Percentiles rank a stretch among this genome's conserved stretches.
Conservation (phyloP, 371 early-diverging fungal species). For the Mortierella sp. region DNA sequence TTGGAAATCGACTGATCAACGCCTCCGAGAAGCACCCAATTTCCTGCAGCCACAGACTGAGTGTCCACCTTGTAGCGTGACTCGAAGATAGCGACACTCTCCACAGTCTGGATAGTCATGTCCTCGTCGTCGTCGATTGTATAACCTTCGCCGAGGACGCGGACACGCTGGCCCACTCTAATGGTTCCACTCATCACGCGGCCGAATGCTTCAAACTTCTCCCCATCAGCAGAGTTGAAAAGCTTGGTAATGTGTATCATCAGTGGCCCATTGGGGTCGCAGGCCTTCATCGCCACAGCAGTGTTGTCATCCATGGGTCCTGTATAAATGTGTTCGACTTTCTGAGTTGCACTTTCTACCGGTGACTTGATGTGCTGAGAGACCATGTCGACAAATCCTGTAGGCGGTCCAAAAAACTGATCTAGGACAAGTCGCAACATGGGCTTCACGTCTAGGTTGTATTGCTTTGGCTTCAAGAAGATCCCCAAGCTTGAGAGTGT, state of each 20-base stretch:
- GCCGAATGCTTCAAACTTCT: conserved; percentile 90
- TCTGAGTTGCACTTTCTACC: conserved; percentile 73
- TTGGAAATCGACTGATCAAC: conserved; percentile 93
- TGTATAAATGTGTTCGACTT: conserved; percentile 80
- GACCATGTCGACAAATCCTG: conserved; percentile 93
- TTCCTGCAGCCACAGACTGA: conserved; percentile 82
- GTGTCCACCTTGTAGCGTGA: conserved; percentile 90
- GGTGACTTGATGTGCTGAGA: conserved; percentile 86
- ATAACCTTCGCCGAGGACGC: conserved; percentile 93
- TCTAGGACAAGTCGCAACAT: conserved; percentile 83
- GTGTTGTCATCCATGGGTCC: conserved; percentile 74
- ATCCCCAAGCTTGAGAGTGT: conserved; percentile 86
- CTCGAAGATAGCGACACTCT: conserved; percentile 81
- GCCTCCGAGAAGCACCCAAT: conserved; percentile 93
- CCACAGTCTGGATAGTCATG: conserved; percentile 86
- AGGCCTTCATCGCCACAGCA: conserved; percentile 80
- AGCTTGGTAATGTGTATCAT: conserved; percentile 93
- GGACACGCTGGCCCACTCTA: conserved; percentile 78
- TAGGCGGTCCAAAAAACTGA: conserved; percentile 91
- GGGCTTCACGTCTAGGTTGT: conserved; percentile 83
- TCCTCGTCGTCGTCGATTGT: conserved; percentile 96
- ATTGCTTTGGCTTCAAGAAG: conserved; percentile 80
- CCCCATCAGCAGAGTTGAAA: conserved; percentile 86
- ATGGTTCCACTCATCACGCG: conserved; percentile 93
- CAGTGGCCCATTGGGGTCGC: conserved; percentile 91